These are phyloP conservation scores for Aspergillus tamarii DNA, from an alignment of 2,329 filamentous ascomycete species.

Conservation along the genomic window DNA sequence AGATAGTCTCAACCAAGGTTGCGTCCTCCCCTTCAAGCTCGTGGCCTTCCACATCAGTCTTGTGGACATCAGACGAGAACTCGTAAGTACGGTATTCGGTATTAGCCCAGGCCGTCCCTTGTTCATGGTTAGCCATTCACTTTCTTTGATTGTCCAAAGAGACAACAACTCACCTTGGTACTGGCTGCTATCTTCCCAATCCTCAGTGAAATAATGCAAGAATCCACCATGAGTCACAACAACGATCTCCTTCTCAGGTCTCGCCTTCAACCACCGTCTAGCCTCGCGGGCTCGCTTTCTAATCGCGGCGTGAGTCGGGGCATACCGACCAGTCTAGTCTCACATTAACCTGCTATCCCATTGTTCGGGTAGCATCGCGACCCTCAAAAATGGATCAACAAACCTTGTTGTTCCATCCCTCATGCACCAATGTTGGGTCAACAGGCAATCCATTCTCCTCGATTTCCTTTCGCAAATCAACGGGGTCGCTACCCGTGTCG, in stretches of 20 bases:
- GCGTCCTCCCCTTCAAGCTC: constrained; percentile 44
- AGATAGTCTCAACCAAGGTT: constrained; percentile 44
- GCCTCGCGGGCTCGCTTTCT: constrained; percentile 64
- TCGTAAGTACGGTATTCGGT: constrained; percentile 71
- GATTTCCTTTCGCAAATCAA: constrained; percentile 64
- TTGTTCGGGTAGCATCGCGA: not conserved
- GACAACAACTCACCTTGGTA: constrained; percentile 44
- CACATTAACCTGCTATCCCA: not conserved
- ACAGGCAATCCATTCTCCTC: constrained; percentile 56
- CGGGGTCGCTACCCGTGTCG: constrained; percentile 69
- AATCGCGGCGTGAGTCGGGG: constrained; percentile 56
- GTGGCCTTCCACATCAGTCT: constrained; percentile 49
- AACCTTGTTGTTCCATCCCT: constrained; percentile 74
- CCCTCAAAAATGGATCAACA: constrained; percentile 2
- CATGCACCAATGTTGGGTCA: constrained; percentile 64
- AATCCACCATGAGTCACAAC: constrained; percentile 83
- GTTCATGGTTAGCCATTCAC: not conserved
- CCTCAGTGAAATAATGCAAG: constrained; percentile 81
- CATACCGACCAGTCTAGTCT: constrained; percentile 47
- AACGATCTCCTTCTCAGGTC: constrained; percentile 67
- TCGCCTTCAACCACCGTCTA: constrained; percentile 58
- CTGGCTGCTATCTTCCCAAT: constrained; percentile 66
- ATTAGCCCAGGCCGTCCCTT: constrained; percentile 75
- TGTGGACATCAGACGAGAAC: constrained; percentile 59
- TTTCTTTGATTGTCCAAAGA: not conserved